Base-by-base conservation (phyloP, 257 asterid species). In the Capsicum pubescens region DNA sequence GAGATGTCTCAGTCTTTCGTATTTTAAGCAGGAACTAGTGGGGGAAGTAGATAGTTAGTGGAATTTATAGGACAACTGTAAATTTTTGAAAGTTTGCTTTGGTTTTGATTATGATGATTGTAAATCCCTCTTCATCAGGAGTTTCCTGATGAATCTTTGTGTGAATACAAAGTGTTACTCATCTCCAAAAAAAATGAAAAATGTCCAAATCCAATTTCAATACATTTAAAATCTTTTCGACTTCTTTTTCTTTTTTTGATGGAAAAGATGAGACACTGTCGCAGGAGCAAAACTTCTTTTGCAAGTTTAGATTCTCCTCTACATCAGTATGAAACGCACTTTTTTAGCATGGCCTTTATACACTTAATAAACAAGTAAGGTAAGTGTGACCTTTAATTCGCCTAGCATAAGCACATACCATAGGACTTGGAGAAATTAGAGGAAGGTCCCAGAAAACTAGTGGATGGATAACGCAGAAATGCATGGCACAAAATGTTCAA, bases 381-480 rank as follows among this genome's bases (percentile, higher is more conserved):
- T 19, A 48, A 50, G 46, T 13, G 21, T 76, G 81, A 76, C 63
- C 63, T 21, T 76, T 52, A 76, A 76, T 50, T 74, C 13, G 9
- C 46, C 39, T 21, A 76, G 13, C 63, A 76, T 9, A 50, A 50
- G 81, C 81, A 76, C n/a, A 21, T 12, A 64, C 21, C 19, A 0
- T 52, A 52, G 48, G 81, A 21, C 9, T 74, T 12, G 0, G 4
- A 21, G 61, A 21, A 19, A 74, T 13, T 50, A 50, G 44, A 13
- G 61, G 21, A 72, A 21, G 44, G 59, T 44, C 46, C 46, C 61
- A 48, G 21, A 74, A 10, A 48, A 52, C 61, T 50, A 50, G 61
- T 74, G 60, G 11, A 76, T 21, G 63, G 81, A 76, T 26, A 68
- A 52, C 1, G 0, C 63, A 76, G 63, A 21, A 52, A 52, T 26